These are phyloP conservation scores for Pachysandra terminalis DNA, from an alignment of 164 flowering plant species.

Conservation along the genomic window DNA sequence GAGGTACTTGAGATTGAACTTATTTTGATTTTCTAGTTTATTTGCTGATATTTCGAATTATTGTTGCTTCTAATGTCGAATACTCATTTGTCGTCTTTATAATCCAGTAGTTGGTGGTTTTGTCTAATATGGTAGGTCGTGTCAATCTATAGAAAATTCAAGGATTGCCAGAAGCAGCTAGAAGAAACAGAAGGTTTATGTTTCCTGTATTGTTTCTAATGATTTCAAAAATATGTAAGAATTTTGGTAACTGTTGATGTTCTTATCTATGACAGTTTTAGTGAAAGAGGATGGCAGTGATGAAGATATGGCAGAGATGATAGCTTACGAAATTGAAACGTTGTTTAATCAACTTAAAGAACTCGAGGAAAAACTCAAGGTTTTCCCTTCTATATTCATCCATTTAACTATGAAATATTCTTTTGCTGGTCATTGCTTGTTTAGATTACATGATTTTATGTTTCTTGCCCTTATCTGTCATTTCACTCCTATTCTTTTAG, in stretches of 20 bases:
- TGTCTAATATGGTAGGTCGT: conserved; percentile 56
- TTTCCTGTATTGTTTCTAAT: neutral
- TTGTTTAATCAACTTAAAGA: conserved; percentile 58
- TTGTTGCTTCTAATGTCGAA: conserved; percentile 2
- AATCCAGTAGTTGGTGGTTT: conserved; percentile 1
- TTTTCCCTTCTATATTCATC: conserved; percentile 15
- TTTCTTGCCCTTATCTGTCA: neutral
- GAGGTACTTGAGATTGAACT: conserved; percentile 44
- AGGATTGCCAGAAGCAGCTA: conserved; percentile 84
- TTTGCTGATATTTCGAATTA: neutral
- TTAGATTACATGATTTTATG: neutral
- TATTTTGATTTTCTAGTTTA: neutral
- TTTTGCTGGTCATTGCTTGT: neutral
- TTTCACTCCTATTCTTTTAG: neutral
- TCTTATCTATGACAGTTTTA: conserved; percentile 47
- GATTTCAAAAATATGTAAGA: neutral
- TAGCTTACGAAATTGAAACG: conserved; percentile 60
- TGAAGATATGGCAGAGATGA: conserved; percentile 95
- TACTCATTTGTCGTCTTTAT: neutral
- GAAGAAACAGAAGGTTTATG: conserved; percentile 79
- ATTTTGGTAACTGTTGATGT: neutral
- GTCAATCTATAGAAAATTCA: conserved; percentile 54
- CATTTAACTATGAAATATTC: neutral
- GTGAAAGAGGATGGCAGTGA: conserved; percentile 71
- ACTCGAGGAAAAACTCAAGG: conserved; percentile 88